Base-by-base conservation (phyloP, 1,139 yeast genomes). In the Pichia sp. region DNA sequence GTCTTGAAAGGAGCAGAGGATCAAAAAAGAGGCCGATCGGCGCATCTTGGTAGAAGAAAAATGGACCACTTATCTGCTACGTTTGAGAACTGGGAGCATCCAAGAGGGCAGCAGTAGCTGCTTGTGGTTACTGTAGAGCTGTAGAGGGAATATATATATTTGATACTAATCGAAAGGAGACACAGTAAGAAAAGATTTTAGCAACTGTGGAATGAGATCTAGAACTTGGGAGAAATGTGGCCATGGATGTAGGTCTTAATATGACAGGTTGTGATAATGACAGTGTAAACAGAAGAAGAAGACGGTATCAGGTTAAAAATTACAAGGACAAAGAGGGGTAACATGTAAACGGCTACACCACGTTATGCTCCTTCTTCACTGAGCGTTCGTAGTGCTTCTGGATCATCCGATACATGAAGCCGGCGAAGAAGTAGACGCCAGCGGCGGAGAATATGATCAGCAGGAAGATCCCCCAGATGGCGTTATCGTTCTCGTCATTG, bases 401-500 rank as follows among this genome's bases (percentile, higher is more conserved):
- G 63, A 54, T 67, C 50, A 53, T 64, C 62, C 71, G 74, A 66
- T 81, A 81, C 40, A 81, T 65, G 50, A 78, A 67, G 1, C 83
- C 83, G 50, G 85, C 87, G 29, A 82, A 75, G 53, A 77, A 75
- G 61, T 76, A 81, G 8, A 83, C 87, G 27, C 75, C 73, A 24
- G 79, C 65, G 0, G 85, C 84, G 17, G 84, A 80, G 50, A 77
- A 64, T 40, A 81, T 65, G 49, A 83, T 83, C 51, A 81, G 68
- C 24, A 81, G 60, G 59, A 82, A 81, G 46, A 83, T 81, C 84
- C 85, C 81, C 48, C 81, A 74, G 5, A 81, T 81, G 2, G 84
- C 84, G 59, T 77, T 67, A 57, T 81, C 79, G 61, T 80, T 81
- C 52, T 73, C 71, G 55, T 74, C 71, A 56, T 85, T 82, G 10